phyloP scores from a whole-genome alignment of 225 moss, liverwort and hornwort genomes.

The Ulota crispa region DNA sequence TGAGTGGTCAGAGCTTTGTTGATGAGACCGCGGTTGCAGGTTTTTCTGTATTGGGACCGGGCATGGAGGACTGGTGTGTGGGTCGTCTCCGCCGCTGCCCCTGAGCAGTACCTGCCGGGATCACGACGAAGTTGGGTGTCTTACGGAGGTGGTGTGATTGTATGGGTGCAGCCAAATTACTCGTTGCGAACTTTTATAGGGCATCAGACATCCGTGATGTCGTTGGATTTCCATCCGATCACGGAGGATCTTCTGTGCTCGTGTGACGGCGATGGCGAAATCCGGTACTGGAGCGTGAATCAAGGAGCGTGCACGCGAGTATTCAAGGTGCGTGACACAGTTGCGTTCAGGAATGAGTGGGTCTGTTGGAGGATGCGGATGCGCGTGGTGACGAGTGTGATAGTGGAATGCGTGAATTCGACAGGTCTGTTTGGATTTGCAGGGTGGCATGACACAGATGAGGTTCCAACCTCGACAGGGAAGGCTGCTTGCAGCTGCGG shows the following conservation, averaged over 20 bases:
- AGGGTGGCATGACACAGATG: conserved; percentile 99
- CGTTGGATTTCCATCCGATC: conserved; percentile 93
- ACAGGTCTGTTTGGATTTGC: conserved; percentile 26
- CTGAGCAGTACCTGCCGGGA: background rate
- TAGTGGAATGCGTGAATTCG: background rate
- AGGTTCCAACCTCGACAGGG: conserved; percentile 98
- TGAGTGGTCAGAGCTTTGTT: conserved; percentile 36
- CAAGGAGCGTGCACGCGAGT: conserved; percentile 87
- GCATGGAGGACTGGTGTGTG: background rate
- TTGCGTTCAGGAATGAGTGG: background rate
- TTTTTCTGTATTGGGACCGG: background rate
- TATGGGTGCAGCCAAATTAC: conserved; percentile 79
- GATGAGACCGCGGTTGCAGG: background rate
- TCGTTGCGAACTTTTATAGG: conserved; percentile 80
- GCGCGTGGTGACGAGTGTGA: background rate
- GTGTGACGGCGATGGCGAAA: conserved; percentile 96
- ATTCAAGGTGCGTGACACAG: conserved; percentile 69
- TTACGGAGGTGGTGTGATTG: background rate
- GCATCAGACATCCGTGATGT: conserved; percentile 92
- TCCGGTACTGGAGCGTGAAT: conserved; percentile 96
- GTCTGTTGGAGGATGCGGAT: background rate
- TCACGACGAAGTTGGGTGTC: background rate
- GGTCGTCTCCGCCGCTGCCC: background rate
- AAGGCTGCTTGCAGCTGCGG: conserved; percentile 91
- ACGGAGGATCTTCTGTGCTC: conserved; percentile 97